Evolutionary conservation across 2,329 filamentous ascomycete genomes (phyloP).

Genomic region (Tolypocladium paradoxum): DNA sequence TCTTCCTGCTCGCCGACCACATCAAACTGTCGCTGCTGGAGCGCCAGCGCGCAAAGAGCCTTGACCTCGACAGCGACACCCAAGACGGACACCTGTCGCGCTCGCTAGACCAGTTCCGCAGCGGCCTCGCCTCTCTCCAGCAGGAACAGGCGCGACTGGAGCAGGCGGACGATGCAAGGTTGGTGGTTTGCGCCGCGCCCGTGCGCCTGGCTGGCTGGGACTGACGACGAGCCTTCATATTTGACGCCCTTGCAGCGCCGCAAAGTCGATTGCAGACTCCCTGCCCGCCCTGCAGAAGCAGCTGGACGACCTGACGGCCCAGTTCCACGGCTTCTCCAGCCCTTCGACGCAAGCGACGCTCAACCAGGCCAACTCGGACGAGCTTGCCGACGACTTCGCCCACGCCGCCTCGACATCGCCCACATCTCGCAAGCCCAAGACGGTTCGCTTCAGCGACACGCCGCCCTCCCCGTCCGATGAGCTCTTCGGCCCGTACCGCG

Average conservation of each 20-base stretch:
- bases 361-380: constrained; percentile 52
- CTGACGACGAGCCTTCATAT: neutral
- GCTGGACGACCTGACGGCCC: constrained; percentile 62
- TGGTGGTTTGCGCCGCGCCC: too few relatives aligned
- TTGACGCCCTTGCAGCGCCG: constrained; percentile 25
- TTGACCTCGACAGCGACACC: constrained; percentile 66
- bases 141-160: constrained; percentile 52
- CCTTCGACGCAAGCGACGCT: constrained; percentile 39
- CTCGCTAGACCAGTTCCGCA: constrained; percentile 75
- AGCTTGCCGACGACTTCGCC: constrained; percentile 52
- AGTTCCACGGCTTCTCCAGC: constrained; percentile 62
- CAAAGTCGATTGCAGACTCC: constrained; percentile 47
- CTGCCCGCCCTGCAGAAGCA: constrained; percentile 61
- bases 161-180: constrained; percentile 54
- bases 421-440: constrained; percentile 42
- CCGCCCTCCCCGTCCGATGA: constrained; percentile 29
- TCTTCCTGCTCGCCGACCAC: constrained; percentile 89
- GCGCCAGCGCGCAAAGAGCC: constrained; percentile 71
- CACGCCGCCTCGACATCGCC: constrained; percentile 40
- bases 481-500: constrained; percentile 52
- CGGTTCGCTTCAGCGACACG: constrained; percentile 77
- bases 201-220: neutral
- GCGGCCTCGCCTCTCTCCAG: constrained; percentile 64
- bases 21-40: constrained; percentile 93
- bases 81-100: constrained; percentile 85